Percentiles rank a stretch among this genome's conserved stretches.
Conservation (phyloP, 2,329 filamentous ascomycete genomes). For the Teratosphaeria destructans region DNA sequence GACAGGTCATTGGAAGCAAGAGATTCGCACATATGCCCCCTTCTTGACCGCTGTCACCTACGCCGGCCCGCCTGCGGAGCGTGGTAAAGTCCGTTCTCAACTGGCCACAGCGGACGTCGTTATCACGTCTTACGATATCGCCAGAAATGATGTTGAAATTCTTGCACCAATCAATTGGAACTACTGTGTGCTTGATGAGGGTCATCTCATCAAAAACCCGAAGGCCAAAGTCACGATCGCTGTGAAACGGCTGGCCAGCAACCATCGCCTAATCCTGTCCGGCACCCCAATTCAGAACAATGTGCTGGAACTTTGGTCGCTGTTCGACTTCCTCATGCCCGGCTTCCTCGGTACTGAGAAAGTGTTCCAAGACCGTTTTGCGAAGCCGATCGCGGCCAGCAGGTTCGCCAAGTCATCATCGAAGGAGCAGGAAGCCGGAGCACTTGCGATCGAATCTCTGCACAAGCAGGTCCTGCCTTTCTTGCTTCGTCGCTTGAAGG, state of each 20-base stretch:
- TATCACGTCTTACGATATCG: constrained; percentile 96
- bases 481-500: constrained; percentile 88
- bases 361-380: constrained; percentile 91
- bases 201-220: constrained; percentile 97
- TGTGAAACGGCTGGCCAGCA: constrained; percentile 80
- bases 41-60: constrained; percentile 87
- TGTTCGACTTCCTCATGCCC: constrained; percentile 98
- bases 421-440: constrained; percentile 94
- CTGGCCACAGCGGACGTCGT: constrained; percentile 80
- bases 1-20: constrained; percentile 97
- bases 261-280: constrained; percentile 90
- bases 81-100: constrained; percentile 56
- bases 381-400: constrained; percentile 88
- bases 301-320: constrained; percentile 89
- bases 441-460: constrained; percentile 90
- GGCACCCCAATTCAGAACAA: constrained; percentile 98
- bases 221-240: constrained; percentile 92
- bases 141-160: constrained; percentile 84
- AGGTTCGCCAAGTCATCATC: constrained; percentile 95
- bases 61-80: constrained; percentile 76
- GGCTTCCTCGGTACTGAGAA: constrained; percentile 94
- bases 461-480: constrained; percentile 98
- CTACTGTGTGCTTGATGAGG: constrained; percentile 93
- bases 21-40: constrained; percentile 89
- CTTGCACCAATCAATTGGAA: constrained; percentile 84